A percentile compares a stretch with the other conserved stretches of the same genome.
These are phyloP conservation scores for Candida sp. DNA, from an alignment of 1,139 yeast species.

Conservation along the genomic window DNA sequence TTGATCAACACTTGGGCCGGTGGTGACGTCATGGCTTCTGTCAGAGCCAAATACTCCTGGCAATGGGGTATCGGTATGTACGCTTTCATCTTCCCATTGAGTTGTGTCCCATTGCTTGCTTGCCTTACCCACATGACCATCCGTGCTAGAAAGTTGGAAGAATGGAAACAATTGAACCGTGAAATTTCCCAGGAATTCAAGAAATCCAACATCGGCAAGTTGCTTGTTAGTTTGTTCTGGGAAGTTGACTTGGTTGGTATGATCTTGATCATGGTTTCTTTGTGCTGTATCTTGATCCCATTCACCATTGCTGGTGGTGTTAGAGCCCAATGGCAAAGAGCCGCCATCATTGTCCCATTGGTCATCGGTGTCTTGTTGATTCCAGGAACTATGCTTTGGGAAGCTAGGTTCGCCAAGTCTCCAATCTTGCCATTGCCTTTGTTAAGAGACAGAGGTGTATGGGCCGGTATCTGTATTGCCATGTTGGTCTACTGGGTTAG, in stretches of 20 bases:
- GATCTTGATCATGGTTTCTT: constrained; percentile 48
- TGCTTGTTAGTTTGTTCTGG: constrained; percentile 39
- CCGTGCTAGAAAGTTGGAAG: constrained; percentile 55
- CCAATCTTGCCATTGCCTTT: constrained; percentile 66
- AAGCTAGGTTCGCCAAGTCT: constrained; percentile 47
- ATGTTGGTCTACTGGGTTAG: constrained; percentile 59
- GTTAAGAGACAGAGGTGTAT: constrained; percentile 66
- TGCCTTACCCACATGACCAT: constrained; percentile 61
- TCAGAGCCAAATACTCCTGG: constrained; percentile 46
- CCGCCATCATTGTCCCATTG: constrained; percentile 60
- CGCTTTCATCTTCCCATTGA: constrained; percentile 76
- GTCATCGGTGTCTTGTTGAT: constrained; percentile 63
- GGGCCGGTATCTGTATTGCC: constrained; percentile 54
- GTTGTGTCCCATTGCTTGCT: constrained; percentile 58
- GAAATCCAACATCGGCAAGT: constrained; percentile 23
- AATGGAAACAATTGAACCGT: constrained; percentile 34
- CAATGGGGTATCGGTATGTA: constrained; percentile 79
- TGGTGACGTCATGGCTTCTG: constrained; percentile 51
- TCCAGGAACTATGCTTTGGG: constrained; percentile 62
- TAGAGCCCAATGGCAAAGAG: constrained; percentile 53
- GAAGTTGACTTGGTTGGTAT: constrained; percentile 60
- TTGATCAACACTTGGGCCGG: constrained; percentile 81
- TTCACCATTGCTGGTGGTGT: constrained; percentile 62
- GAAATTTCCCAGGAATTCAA: constrained; percentile 14
- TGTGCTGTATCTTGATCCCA: constrained; percentile 62